These are phyloP conservation scores for Osmozyma mogii DNA, from an alignment of 805 yeast species.

Conservation along the genomic window DNA sequence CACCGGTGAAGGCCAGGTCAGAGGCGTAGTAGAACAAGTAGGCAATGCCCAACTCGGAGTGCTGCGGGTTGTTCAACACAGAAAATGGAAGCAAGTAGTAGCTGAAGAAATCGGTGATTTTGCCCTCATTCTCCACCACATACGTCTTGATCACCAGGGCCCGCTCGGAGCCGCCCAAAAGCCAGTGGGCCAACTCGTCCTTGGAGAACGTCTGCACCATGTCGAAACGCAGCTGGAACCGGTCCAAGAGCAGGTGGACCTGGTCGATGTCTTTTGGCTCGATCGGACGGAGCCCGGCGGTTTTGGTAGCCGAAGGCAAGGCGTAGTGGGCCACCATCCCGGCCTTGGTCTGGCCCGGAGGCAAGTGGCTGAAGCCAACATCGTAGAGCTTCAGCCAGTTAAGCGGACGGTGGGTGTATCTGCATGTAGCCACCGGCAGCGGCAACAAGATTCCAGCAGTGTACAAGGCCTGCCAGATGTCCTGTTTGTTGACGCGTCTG, in stretches of 20 bases:
- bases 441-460: constrained; percentile 92
- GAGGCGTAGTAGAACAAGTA: constrained; percentile 88
- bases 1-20: constrained; percentile 37
- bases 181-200: constrained; percentile 75
- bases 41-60: constrained; percentile 72
- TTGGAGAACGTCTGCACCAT: constrained; percentile 60
- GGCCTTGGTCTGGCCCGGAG: constrained; percentile 58
- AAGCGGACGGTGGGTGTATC: constrained; percentile 90
- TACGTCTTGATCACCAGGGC: constrained; percentile 64
- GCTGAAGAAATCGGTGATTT: constrained; percentile 81
- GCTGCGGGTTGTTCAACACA: constrained; percentile 57
- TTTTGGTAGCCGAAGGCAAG: constrained; percentile 43
- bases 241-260: constrained; percentile 49
- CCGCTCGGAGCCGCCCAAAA: constrained; percentile 42
- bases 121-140: constrained; percentile 63
- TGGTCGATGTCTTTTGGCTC: constrained; percentile 52
- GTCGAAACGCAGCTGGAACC: constrained; percentile 65
- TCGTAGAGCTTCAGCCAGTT: constrained; percentile 87
- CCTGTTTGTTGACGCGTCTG: constrained; percentile 73
- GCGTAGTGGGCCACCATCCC: constrained; percentile 57
- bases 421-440: constrained; percentile 80
- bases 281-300: constrained; percentile 53
- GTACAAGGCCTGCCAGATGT: constrained; percentile 93
- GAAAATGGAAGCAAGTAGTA: constrained; percentile 85
- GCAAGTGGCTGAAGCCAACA: constrained; percentile 82